These are phyloP conservation scores for Termitomyces sp. DNA, from an alignment of 768 basidiomycete genomes.

Conservation along the genomic window DNA sequence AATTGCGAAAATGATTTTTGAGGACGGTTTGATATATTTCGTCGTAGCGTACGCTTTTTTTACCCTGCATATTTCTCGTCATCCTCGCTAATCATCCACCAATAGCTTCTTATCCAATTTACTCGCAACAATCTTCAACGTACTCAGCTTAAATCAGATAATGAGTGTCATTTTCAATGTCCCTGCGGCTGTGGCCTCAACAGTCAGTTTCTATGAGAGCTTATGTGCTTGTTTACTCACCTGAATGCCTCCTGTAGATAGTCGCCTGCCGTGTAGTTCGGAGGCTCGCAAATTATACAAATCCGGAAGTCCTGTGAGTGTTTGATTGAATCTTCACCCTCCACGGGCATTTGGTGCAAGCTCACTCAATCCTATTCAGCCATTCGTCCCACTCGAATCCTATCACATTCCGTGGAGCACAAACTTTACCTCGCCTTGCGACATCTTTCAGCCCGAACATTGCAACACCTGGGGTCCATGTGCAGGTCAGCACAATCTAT, in stretches of 20 bases:
- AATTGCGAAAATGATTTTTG: conserved; percentile 62
- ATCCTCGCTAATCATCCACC: not conserved
- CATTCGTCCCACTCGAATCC: conserved; percentile 22
- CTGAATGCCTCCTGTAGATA: conserved; percentile 32
- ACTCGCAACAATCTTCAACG: conserved; percentile 59
- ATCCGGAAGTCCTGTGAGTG: conserved; percentile 44
- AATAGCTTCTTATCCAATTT: conserved; percentile 41
- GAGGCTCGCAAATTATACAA: conserved; percentile 50
- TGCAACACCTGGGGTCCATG: conserved; percentile 36
- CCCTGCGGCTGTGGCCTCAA: conserved; percentile 54
- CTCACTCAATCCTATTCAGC: conserved; percentile 12
- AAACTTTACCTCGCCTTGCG: conserved; percentile 15
- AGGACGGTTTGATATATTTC: conserved; percentile 73
- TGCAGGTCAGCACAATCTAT: conserved; percentile 31
- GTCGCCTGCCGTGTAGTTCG: conserved; percentile 60
- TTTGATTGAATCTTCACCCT: not conserved
- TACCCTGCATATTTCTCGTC: not conserved
- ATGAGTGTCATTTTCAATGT: conserved; percentile 69
- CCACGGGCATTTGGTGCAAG: not conserved
- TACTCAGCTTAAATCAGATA: conserved; percentile 58
- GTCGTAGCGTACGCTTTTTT: conserved; percentile 60
- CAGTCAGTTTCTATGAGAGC: conserved; percentile 28
- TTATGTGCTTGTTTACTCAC: not conserved
- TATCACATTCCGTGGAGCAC: conserved; percentile 19
- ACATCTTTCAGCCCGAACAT: conserved; percentile 17